Percentiles rank a stretch among this genome's conserved stretches.
Evolutionary conservation across 371 early-diverging fungal species (phyloP).

Genomic region (Mucor racemosus): DNA sequence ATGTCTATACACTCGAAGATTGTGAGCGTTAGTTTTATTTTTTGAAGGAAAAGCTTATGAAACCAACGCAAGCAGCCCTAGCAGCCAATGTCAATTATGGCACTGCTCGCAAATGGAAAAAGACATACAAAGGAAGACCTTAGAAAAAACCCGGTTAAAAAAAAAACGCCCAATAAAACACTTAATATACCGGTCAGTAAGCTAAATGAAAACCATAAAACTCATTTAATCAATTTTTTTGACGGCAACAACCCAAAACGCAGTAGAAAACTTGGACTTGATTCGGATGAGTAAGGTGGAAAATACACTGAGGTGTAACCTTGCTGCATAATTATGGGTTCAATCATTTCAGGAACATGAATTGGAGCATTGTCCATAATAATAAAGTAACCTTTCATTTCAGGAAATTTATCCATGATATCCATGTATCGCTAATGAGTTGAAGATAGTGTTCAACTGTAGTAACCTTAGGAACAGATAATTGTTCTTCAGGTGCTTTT

Average conservation of each 20-base stretch:
- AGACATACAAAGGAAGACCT: slow-evolving; percentile 18
- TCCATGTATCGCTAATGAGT: no score
- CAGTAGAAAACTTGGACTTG: slow-evolving; percentile 26
- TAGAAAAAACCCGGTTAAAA: slow-evolving; percentile 26
- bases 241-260: slow-evolving; percentile 25
- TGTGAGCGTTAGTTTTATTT: slow-evolving; percentile 23
- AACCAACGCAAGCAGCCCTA: slow-evolving; percentile 20
- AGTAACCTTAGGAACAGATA: no score
- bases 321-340: no score
- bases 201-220: slow-evolving; percentile 25
- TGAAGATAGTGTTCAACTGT: no score
- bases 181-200: slow-evolving; percentile 22
- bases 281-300: slow-evolving; percentile 16
- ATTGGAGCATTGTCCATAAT: no score
- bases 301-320: no score
- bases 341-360: no score
- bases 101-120: slow-evolving; percentile 25
- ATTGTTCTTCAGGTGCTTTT: no score
- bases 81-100: slow-evolving; percentile 25
- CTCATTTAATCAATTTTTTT: slow-evolving; percentile 26
- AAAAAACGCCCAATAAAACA: slow-evolving; percentile 23
- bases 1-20: slow-evolving; percentile 24
- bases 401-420: no score
- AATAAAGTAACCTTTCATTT: no score
- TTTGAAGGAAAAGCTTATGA: slow-evolving; percentile 26